These are phyloP conservation scores for Aspergillus leporis DNA, from an alignment of 495 filamentous ascomycete species.

Conservation along the genomic window DNA sequence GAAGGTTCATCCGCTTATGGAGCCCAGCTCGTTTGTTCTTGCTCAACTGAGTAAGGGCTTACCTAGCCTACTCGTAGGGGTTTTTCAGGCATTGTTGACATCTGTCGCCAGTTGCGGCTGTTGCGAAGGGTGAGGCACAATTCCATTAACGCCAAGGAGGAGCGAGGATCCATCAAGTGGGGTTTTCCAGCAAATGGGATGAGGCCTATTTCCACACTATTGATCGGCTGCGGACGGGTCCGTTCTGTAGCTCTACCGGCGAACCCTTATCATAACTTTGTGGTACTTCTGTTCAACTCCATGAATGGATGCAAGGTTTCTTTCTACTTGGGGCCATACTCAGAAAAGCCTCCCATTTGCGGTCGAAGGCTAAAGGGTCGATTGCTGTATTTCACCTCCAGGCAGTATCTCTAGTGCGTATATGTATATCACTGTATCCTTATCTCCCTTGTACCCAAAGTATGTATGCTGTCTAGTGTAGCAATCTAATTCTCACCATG, in stretches of 20 bases:
- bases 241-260: constrained; percentile 21
- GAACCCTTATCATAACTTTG: constrained; percentile 9
- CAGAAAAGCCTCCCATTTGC: not conserved
- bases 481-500: not conserved
- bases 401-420: not conserved
- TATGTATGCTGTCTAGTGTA: not conserved
- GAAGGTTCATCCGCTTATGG: not conserved
- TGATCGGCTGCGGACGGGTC: constrained; percentile 6
- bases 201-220: not conserved
- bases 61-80: not conserved
- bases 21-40: not conserved
- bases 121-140: constrained; percentile 14
- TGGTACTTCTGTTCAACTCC: not conserved
- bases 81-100: not conserved
- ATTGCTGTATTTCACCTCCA: no score
- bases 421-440: not conserved
- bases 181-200: not conserved
- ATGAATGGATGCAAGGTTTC: not conserved
- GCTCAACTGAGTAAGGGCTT: not conserved
- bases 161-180: not conserved
- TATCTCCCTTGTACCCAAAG: not conserved
- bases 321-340: not conserved
- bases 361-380: not conserved
- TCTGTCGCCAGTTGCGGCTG: constrained; percentile 36
- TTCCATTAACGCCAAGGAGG: constrained; percentile 14